phyloP scores from a whole-genome alignment of 2,329 filamentous ascomycete species.

The Cercospora brassicicola region DNA sequence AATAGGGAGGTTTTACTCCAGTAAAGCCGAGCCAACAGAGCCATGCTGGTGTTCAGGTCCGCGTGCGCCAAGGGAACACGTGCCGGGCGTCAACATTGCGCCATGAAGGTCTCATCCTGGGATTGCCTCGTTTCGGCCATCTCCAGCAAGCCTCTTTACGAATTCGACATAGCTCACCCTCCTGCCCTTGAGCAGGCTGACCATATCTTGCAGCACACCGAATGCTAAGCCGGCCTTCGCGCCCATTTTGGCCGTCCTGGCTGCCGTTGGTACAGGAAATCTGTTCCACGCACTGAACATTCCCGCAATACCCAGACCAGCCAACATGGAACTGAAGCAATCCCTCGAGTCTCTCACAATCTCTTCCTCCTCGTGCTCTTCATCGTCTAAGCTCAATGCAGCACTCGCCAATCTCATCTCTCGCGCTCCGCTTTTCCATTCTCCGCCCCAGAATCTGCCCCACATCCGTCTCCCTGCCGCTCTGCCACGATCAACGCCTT shows the following conservation, averaged over 20 bases:
- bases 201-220: constrained; percentile 75
- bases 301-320: constrained; percentile 80
- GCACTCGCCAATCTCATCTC: constrained; percentile 33
- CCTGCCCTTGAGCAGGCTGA: constrained; percentile 69
- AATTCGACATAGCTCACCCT: constrained; percentile 74
- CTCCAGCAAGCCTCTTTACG: constrained; percentile 29
- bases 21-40: background rate
- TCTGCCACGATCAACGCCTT: constrained; percentile 72
- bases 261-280: constrained; percentile 66
- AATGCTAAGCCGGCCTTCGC: constrained; percentile 76
- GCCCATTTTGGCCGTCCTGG: constrained; percentile 72
- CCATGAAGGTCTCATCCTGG: background rate
- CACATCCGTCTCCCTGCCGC: constrained; percentile 61
- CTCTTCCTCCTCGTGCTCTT: constrained; percentile 41
- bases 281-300: constrained; percentile 82
- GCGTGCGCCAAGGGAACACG: background rate
- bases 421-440: constrained; percentile 34
- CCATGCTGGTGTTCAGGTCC: background rate
- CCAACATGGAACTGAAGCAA: constrained; percentile 75
- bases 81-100: background rate
- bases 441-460: constrained; percentile 38
- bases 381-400: constrained; percentile 38
- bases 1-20: background rate
- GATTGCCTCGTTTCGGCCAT: background rate
- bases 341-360: constrained; percentile 57